phyloP scores from a whole-genome alignment of 1,284 basidiomycete species.

The Prillingera fragicola region DNA sequence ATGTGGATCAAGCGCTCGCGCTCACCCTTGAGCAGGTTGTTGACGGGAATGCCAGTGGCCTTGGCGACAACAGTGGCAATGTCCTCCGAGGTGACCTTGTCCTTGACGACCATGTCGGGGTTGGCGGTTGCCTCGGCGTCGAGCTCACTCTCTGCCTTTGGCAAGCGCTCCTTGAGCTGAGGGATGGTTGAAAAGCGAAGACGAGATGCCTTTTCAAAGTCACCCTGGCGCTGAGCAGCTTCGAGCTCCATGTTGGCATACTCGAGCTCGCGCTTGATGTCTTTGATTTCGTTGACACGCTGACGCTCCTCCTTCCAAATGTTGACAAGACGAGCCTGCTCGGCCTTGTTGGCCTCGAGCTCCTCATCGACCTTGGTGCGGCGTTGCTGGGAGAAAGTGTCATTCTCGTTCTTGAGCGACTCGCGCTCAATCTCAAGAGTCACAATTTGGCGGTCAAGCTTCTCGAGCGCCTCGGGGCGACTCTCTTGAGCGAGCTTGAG shows the following conservation, averaged over 20 bases:
- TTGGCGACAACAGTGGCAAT: constrained; percentile 84
- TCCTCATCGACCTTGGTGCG: constrained; percentile 57
- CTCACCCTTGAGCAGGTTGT: constrained; percentile 82
- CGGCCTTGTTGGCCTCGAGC: constrained; percentile 57
- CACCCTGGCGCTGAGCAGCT: constrained; percentile 75
- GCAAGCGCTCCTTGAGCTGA: constrained; percentile 67
- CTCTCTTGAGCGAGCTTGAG: constrained; percentile 86
- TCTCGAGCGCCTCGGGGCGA: constrained; percentile 80
- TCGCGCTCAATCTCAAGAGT: constrained; percentile 87
- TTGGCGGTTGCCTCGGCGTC: constrained; percentile 50
- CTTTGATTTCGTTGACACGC: constrained; percentile 70
- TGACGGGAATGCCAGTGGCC: constrained; percentile 84
- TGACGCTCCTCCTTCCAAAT: constrained; percentile 74
- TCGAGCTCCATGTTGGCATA: constrained; percentile 78
- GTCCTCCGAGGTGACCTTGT: constrained; percentile 80
- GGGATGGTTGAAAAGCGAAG: constrained; percentile 81
- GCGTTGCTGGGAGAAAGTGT: constrained; percentile 72
- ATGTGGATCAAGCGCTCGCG: constrained; percentile 86
- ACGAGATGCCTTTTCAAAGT: constrained; percentile 73
- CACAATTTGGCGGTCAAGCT: constrained; percentile 73
- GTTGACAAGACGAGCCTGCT: constrained; percentile 59
- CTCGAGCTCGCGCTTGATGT: constrained; percentile 70
- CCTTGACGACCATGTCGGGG: constrained; percentile 63
- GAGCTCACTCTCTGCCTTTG: constrained; percentile 56
- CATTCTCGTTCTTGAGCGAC: constrained; percentile 80